Percentiles rank a stretch among this genome's conserved stretches.
Evolutionary conservation across 2,329 filamentous ascomycete genomes (phyloP).

Genomic region (Aspergillus melleus): DNA sequence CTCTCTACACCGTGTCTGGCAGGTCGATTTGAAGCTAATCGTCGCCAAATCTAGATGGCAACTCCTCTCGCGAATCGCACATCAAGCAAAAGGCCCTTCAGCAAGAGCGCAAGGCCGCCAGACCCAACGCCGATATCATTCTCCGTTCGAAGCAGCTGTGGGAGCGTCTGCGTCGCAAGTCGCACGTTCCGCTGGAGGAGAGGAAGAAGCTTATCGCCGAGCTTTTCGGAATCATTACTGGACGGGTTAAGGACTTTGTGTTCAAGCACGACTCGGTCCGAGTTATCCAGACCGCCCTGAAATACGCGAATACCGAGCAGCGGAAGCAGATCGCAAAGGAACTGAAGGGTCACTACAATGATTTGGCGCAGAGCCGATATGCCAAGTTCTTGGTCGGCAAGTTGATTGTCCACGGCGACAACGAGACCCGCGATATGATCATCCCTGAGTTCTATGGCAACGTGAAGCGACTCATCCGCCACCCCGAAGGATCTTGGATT

Average conservation of each 20-base stretch:
- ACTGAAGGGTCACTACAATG: slow-evolving; percentile 78
- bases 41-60: slow-evolving; percentile 55
- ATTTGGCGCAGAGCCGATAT: slow-evolving; percentile 90
- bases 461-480: slow-evolving; percentile 89
- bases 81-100: slow-evolving; percentile 87
- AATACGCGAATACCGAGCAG: slow-evolving; percentile 86
- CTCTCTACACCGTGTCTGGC: slow-evolving; percentile 12
- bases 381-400: slow-evolving; percentile 98
- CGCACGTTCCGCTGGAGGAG: slow-evolving; percentile 87
- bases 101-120: slow-evolving; percentile 85
- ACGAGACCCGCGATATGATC: slow-evolving; percentile 82
- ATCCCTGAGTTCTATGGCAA: slow-evolving; percentile 94
- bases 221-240: slow-evolving; percentile 87
- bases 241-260: slow-evolving; percentile 89
- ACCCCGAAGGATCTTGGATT: slow-evolving; percentile 96
- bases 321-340: slow-evolving; percentile 83
- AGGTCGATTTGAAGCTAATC: neutral
- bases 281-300: slow-evolving; percentile 93
- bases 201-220: slow-evolving; percentile 83
- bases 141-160: slow-evolving; percentile 92
- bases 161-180: slow-evolving; percentile 91
- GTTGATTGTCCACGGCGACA: slow-evolving; percentile 86
- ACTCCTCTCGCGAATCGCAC: slow-evolving; percentile 79
- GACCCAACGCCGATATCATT: slow-evolving; percentile 88
- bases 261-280: slow-evolving; percentile 98